Percentiles rank a stretch among this genome's conserved stretches.
Conservation (phyloP, 345 rosid genomes). For the Eucalyptus lansdowneana region DNA sequence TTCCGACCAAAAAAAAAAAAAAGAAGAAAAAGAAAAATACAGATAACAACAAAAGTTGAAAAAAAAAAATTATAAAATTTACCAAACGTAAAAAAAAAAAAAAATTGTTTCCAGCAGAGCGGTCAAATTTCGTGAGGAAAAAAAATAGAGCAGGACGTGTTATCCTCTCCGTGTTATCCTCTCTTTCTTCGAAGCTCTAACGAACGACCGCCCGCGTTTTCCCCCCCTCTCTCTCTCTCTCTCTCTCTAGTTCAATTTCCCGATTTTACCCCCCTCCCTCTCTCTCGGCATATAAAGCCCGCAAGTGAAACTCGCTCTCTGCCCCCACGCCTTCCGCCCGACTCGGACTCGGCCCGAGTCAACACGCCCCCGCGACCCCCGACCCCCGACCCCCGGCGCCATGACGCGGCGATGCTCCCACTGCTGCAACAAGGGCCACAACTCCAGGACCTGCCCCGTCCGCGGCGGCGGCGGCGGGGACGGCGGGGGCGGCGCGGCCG, state of each 20-base stretch:
- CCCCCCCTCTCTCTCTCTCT: not conserved
- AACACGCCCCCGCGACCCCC: not conserved
- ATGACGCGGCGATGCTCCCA: constrained; percentile 78
- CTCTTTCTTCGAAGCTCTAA: not conserved
- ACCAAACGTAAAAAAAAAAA: fast-evolving
- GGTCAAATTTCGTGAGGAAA: not conserved
- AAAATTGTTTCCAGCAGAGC: not conserved
- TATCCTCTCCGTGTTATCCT: not conserved
- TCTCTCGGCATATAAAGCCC: not conserved
- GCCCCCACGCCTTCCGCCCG: not conserved
- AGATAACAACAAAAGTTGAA: not conserved
- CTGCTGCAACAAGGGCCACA: constrained; percentile 94
- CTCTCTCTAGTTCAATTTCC: not conserved
- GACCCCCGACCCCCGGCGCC: not conserved
- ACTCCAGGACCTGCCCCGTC: constrained; percentile 74
- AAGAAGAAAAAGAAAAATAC: not conserved
- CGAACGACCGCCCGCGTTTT: not conserved
- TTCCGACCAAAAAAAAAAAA: too few species aligned
- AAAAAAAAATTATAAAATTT: too few species aligned
- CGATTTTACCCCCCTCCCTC: not conserved
- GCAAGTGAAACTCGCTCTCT: not conserved
- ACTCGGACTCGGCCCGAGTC: not conserved
- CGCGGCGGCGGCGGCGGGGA: constrained; percentile 1
- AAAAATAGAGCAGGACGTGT: not conserved
- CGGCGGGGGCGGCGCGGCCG: not conserved